phyloP scores from a whole-genome alignment of 352 stramenopile species.

The Phytophthora meadii region DNA sequence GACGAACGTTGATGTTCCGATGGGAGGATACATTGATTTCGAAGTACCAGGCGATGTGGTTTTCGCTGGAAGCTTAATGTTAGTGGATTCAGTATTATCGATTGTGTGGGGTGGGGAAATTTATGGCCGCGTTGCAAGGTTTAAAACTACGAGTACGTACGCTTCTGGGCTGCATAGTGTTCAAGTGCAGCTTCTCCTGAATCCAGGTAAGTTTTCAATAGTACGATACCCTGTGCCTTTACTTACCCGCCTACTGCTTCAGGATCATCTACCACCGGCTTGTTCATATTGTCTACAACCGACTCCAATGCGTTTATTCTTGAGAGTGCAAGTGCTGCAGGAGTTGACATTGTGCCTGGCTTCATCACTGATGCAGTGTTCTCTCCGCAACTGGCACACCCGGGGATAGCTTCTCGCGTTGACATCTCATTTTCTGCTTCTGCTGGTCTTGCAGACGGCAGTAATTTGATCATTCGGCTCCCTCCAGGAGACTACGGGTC shows the following conservation, averaged over 20 bases:
- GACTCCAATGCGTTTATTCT: conserved; percentile 48
- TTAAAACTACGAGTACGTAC: conserved; percentile 16
- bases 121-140: conserved; percentile 16
- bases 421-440: conserved; percentile 60
- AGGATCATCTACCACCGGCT: conserved; percentile 44
- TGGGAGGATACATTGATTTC: conserved; percentile 34
- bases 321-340: conserved; percentile 31
- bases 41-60: conserved; percentile 26
- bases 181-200: conserved; percentile 36
- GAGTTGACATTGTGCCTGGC: conserved; percentile 44
- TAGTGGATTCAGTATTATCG: conserved; percentile 19
- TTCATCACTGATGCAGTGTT: conserved; percentile 43
- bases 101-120: conserved; percentile 12
- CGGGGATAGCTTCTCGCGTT: conserved; percentile 52
- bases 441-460: conserved; percentile 45
- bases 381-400: conserved; percentile 40
- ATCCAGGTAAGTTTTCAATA: conserved; percentile 38
- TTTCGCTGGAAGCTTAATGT: conserved; percentile 2
- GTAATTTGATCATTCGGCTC: conserved; percentile 49
- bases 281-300: conserved; percentile 45
- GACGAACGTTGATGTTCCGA: conserved; percentile 26
- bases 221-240: not conserved
- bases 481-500: conserved; percentile 49
- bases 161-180: conserved; percentile 23
- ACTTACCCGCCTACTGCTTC: conserved; percentile 4